Evolutionary conservation across 768 basidiomycete species (phyloP), one percentile per base, ranked within the genome.

Genomic region (Podaxis rugospora): DNA sequence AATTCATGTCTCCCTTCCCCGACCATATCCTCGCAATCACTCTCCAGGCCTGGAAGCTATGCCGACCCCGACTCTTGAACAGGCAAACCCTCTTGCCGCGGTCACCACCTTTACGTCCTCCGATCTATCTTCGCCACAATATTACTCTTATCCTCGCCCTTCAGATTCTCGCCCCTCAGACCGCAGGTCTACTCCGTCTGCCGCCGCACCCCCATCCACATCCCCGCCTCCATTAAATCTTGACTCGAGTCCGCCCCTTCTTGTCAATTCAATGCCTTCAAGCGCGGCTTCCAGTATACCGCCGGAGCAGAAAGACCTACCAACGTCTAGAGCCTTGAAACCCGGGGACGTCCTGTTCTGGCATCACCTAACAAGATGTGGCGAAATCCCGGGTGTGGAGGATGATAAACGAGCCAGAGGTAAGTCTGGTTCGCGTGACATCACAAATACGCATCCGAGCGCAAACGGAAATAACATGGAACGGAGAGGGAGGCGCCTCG

Each of bases 291-390:
- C 57, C n/a, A 27, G 50, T 11, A 11, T 25, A 25, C 42, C 27
- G n/a, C 51, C 51, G 32, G 79, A 82, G 59, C 74, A 75, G 60
- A 74, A 75, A 62, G 80, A 82, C 57, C 67, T 69, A 5, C 73
- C 77, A 40, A 61, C 62, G 59, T 71, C 72, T 39, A 75, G 73
- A 59, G 76, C 71, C 51, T 80, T 87, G 35, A 77, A 74, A 66
- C 75, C 78, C 9, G 89, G 89, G 21, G 88, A 90, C 63, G 68
- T 84, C 9, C 74, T 92, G 16, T 89, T 80, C 67, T 92, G 90
- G 90, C 89, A 92, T 69, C 86, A 91, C 65, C 84, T 92, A 61
- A 71, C 79, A 51, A 83, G 83, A 64, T 81, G 78, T 62, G 90
- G 90, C 11, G 90, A 92, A 71, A 88, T 90, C 61, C 84, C 88